Base-by-base conservation (phyloP, 202 grass and related monocot species). In the Miscanthus sacchariflorus region DNA sequence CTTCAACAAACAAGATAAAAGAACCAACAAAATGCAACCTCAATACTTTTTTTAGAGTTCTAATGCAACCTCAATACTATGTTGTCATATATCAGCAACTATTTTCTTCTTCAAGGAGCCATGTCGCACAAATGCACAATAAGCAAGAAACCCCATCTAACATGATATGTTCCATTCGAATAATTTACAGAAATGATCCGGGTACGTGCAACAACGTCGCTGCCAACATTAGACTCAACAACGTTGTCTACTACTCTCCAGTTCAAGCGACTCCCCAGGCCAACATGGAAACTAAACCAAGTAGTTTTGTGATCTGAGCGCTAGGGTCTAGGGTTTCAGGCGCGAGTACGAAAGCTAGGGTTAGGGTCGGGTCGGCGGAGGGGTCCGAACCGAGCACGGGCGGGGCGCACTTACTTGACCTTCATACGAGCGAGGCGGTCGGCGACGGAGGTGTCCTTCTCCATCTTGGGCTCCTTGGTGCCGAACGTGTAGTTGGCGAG, bases 381-480 rank as follows among this genome's bases (percentile, higher is more conserved):
- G 23, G 73, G 71, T 11, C 4, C 36, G 24, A 61, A 63, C 7
- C 42, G 12, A 81, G 5, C 17, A 48, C 33, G 38, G n/a, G 0
- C 28, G 65, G 40, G 13, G 9, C 73, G 58, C n/a, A 88, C 90
- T 81, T 94, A 98, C 96, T 98, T 98, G 87, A 98, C 90, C 84
- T 98, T 98, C 96, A 98, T 98, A 49, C 96, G 93, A 45, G 93
- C 93, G 21, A 98, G 96, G 38, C 93, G 93, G 84, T 98, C 93
- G 83, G 92, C 92, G 82, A 98, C 93, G 90, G 96, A 98, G 85
- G 96, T 95, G 79, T 98, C 96, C 90, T 98, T 98, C 96, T 98
- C 93, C 93, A 98, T 94, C 87, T 98, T 95, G 76, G 93, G 93
- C 90, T 98, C 96, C 93, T 98, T 98, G 82, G 96, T 94, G 54